phyloP scores from a whole-genome alignment of 2,329 filamentous ascomycete genomes.

The Pseudogymnoascus sp. region DNA sequence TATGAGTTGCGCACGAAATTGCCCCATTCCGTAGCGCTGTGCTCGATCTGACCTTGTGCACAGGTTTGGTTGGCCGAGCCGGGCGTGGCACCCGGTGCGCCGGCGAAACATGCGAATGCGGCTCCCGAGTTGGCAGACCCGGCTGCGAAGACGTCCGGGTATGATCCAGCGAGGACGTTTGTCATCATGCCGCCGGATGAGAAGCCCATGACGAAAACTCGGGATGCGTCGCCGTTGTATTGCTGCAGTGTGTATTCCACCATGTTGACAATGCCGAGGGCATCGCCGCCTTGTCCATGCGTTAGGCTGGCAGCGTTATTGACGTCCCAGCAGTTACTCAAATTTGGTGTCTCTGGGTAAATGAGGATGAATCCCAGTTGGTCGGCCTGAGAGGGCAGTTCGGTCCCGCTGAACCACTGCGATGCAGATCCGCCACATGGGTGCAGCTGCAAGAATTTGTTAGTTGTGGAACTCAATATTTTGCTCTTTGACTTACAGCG shows the following conservation, averaged over 20 bases:
- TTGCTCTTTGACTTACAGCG: conserved; percentile 30
- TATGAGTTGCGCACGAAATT: conserved; percentile 33
- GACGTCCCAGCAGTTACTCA: conserved; percentile 50
- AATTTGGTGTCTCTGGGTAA: conserved; percentile 44
- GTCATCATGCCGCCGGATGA: conserved; percentile 37
- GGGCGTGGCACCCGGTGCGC: conserved; percentile 32
- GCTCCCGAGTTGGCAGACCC: conserved; percentile 33
- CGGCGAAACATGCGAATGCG: conserved; percentile 29
- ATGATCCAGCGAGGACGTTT: conserved; percentile 36
- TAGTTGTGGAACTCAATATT: neutral
- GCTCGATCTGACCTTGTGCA: conserved; percentile 25
- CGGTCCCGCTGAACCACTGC: conserved; percentile 40
- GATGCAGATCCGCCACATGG: conserved; percentile 47
- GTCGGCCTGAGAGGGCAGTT: conserved; percentile 44
- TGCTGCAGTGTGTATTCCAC: conserved; percentile 40
- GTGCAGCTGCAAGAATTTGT: conserved; percentile 27
- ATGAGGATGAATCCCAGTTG: conserved; percentile 48
- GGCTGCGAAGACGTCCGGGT: conserved; percentile 37
- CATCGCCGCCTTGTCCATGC: conserved; percentile 47
- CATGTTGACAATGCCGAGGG: conserved; percentile 47
- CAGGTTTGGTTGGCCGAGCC: conserved; percentile 45
- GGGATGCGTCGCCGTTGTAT: conserved; percentile 40
- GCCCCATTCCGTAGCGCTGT: conserved; percentile 36
- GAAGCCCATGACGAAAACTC: conserved; percentile 40
- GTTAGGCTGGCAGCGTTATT: conserved; percentile 40